A percentile compares a stretch with the other conserved stretches of the same genome.
phyloP scores from a whole-genome alignment of 306 rosid species.

The Cicer bijugum region DNA sequence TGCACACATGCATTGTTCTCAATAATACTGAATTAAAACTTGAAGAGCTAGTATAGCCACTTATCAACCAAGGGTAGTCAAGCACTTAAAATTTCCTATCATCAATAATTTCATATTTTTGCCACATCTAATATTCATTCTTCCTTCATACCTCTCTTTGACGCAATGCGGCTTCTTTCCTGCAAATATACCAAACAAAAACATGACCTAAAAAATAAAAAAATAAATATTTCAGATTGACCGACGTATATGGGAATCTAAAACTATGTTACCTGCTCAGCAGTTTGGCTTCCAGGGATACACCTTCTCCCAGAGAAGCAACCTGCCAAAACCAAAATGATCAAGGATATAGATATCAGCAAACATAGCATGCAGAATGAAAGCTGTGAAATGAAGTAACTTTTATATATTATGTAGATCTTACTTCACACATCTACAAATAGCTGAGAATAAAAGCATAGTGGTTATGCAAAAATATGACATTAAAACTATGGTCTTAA shows the following conservation, averaged over 20 bases:
- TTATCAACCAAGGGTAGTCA: constrained; percentile 42
- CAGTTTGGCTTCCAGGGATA: constrained; percentile 91
- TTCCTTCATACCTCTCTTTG: constrained; percentile 83
- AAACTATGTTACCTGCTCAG: constrained; percentile 70
- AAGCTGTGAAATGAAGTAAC: constrained; percentile 1
- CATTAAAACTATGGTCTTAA: constrained; percentile 30
- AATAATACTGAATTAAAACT: constrained; percentile 25
- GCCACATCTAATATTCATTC: constrained; percentile 35
- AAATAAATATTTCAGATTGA: constrained; percentile 12
- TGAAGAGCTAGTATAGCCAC: constrained; percentile 15
- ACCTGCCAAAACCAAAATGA: constrained; percentile 64
- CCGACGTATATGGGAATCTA: constrained; percentile 27
- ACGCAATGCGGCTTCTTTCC: constrained; percentile 96
- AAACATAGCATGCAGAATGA: constrained; percentile 10
- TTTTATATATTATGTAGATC: constrained; percentile 2
- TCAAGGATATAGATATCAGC: constrained; percentile 34
- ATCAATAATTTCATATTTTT: constrained; percentile 43
- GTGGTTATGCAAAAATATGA: constrained; percentile 32
- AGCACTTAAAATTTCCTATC: constrained; percentile 32
- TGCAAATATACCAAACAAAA: constrained; percentile 55
- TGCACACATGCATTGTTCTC: constrained; percentile 18
- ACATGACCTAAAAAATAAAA: constrained; percentile 35
- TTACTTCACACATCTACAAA: constrained; percentile 12
- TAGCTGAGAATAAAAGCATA: background rate
- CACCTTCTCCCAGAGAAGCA: constrained; percentile 95